phyloP scores from a whole-genome alignment of 805 yeast species.

The Aciculoconidium aculeatum region DNA sequence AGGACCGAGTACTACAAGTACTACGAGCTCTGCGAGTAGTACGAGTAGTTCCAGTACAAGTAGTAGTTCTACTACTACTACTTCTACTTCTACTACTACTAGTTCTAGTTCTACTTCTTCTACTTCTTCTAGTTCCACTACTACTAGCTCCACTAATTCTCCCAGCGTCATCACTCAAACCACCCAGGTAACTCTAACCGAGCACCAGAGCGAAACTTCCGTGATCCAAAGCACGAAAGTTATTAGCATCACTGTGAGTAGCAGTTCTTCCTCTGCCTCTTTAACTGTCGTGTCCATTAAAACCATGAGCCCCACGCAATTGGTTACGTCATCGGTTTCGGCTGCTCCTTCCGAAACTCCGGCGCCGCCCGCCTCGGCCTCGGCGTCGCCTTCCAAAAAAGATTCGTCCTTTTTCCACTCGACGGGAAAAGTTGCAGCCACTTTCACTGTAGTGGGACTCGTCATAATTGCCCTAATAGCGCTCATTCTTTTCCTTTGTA shows the following conservation, averaged over 20 bases:
- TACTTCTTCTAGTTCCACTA: constrained; percentile 1
- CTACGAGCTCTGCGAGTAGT: constrained; percentile 5
- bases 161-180: constrained; percentile 9
- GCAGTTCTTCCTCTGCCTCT: constrained; percentile 11
- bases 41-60: constrained; percentile 5
- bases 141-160: constrained; percentile 1
- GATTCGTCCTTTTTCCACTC: constrained; percentile 52
- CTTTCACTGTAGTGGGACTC: constrained; percentile 74
- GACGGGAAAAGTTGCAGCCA: constrained; percentile 80
- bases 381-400: constrained; percentile 5
- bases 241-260: constrained; percentile 8
- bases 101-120: constrained; percentile 6
- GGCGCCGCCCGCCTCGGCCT: constrained; percentile 5
- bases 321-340: constrained; percentile 23
- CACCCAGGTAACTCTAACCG: constrained; percentile 10
- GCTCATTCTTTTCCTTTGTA: constrained; percentile 33
- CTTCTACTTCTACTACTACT: constrained; percentile 2
- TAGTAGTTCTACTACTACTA: constrained; percentile 3
- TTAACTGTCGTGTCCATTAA: constrained; percentile 15
- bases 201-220: constrained; percentile 6
- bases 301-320: constrained; percentile 16
- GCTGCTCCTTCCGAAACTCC: constrained; percentile 9
- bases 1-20: constrained; percentile 1
- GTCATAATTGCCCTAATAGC: constrained; percentile 43
- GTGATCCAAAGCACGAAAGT: constrained; percentile 4